Evolutionary conservation across 179 eudicot species (phyloP), one percentile per base, ranked within the genome.

Genomic region (Patellifolia procumbens): DNA sequence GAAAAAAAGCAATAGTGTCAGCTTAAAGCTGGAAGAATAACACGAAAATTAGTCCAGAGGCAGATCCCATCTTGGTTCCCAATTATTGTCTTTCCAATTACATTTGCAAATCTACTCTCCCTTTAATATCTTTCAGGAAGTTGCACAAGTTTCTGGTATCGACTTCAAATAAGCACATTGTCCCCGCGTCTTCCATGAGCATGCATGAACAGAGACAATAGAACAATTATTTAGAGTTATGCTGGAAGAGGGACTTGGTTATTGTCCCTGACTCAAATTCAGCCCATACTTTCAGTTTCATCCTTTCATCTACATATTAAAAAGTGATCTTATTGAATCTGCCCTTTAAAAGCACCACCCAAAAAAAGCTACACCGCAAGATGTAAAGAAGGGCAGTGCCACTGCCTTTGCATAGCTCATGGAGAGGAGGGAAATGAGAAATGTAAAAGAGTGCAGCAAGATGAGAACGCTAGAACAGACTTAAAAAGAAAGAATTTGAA

Each of bases 111-210:
- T 43, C 22, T 45, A 52, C 39, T 37, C 10, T 1, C 19, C 31
- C 51, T 32, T 11, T 39, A 22, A 15, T 58, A 26, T 58, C 13
- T 26, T 65, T 20, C 49, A 39, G 17, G 12, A 19, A 17, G 10
- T 19, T 43, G 8, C 9, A 28, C 43, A 60, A 68, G 0, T 46
- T 24, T 46, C 52, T 46, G 5, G 56, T 42, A 26, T 17, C 56
- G 0, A 26, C 12, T 61, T 61, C 31, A 20, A 28, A 31, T 2
- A 68, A 28, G 58, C 28, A 85, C 71, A 74, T 82, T 77, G n/a
- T 85, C 85, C 46, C 85, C 32, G 73, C 85, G 79, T 81, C 37
- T 49, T 31, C 66, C 58, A 74, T 32, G 56, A 20, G 70, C 78
- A 76, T 66, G 62, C 77, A 67, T 24, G 74, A 78, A 42, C 53